Evolutionary conservation across 257 asterid species (phyloP).

Genomic region (Petrea volubilis): DNA sequence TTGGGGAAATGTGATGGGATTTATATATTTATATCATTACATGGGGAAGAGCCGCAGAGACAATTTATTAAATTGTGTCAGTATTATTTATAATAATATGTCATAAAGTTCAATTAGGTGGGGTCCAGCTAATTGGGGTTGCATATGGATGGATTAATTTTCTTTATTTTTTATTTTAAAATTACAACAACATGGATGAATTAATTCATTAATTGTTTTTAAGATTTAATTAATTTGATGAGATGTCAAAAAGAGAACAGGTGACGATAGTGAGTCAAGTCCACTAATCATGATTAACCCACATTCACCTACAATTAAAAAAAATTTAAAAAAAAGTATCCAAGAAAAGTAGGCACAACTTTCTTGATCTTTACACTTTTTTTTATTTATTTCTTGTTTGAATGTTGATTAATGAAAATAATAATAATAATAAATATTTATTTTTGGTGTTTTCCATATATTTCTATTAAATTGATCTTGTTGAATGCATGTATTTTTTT

Average conservation of each 20-base stretch:
- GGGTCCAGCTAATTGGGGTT: background rate
- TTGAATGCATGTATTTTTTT: too few relatives aligned
- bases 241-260: slow-evolving; percentile 8
- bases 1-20: background rate
- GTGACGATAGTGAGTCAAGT: background rate
- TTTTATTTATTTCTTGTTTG: too few relatives aligned
- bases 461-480: too few relatives aligned
- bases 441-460: too few relatives aligned
- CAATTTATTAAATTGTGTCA: background rate
- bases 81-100: background rate
- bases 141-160: background rate
- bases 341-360: background rate
- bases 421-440: too few relatives aligned
- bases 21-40: background rate
- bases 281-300: slow-evolving; percentile 15
- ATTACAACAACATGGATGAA: background rate
- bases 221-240: slow-evolving; percentile 11
- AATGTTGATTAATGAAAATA: too few relatives aligned
- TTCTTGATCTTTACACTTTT: background rate
- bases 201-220: slow-evolving; percentile 7
- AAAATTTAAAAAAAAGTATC: background rate
- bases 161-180: too few relatives aligned
- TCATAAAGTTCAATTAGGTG: background rate
- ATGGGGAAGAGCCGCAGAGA: background rate
- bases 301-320: background rate